A percentile compares a stretch with the other conserved stretches of the same genome.
phyloP scores from a whole-genome alignment of 352 stramenopile genomes.

The Phytophthora brassicae region DNA sequence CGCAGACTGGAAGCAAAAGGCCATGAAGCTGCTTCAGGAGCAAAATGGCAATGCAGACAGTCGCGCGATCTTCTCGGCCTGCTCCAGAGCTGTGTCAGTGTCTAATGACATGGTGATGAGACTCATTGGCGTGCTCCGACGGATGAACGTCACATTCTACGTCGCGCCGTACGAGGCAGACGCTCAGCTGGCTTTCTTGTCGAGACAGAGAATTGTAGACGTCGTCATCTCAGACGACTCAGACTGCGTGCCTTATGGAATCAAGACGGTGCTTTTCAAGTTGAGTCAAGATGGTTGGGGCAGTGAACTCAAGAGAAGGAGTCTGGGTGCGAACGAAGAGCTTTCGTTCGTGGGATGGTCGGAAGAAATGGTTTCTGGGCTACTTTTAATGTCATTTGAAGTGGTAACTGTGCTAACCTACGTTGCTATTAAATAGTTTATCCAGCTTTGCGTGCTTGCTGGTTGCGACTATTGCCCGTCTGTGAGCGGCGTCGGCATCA shows the following conservation, averaged over 20 bases:
- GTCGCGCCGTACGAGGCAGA: conserved; percentile 98
- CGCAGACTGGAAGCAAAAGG: conserved; percentile 46
- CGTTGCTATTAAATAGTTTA: conserved; percentile 48
- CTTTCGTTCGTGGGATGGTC: conserved; percentile 83
- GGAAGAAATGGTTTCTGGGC: conserved; percentile 74
- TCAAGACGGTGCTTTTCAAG: conserved; percentile 93
- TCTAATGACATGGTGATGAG: conserved; percentile 78
- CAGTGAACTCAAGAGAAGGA: conserved; percentile 84
- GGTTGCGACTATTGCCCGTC: conserved; percentile 91
- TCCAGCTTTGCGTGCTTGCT: conserved; percentile 83
- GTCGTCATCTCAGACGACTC: conserved; percentile 97
- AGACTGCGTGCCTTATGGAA: conserved; percentile 95
- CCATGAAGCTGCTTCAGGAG: conserved; percentile 29
- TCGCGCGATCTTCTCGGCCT: conserved; percentile 30
- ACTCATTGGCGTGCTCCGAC: conserved; percentile 59
- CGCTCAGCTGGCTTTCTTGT: conserved; percentile 96
- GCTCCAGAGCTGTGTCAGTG: conserved; percentile 59
- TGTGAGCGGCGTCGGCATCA: conserved; percentile 72
- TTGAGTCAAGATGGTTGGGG: conserved; percentile 86
- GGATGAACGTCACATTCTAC: conserved; percentile 88
- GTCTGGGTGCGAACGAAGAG: conserved; percentile 78
- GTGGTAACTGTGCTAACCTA: not conserved
- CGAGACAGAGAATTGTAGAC: conserved; percentile 86
- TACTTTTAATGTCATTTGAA: not conserved
- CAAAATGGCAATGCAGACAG: conserved; percentile 25